Evolutionary conservation across 495 filamentous ascomycete species (phyloP).

Genomic region (Xylaria venustula): DNA sequence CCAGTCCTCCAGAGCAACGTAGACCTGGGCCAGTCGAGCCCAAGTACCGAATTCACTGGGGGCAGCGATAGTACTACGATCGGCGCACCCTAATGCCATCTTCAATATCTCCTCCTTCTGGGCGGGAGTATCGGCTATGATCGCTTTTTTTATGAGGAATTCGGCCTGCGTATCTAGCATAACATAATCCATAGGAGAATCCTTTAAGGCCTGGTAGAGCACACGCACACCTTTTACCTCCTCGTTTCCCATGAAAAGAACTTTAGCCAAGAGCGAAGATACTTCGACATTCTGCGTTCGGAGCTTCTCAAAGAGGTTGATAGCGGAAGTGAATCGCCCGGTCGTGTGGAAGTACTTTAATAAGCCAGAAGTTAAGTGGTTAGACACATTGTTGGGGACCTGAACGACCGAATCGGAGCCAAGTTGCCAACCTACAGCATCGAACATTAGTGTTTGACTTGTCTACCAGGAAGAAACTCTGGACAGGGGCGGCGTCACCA

Average conservation of each 20-base stretch:
- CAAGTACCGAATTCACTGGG: slow-evolving; percentile 97
- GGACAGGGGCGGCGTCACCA: slow-evolving; percentile 13
- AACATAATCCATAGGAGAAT: slow-evolving; percentile 94
- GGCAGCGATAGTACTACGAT: slow-evolving; percentile 88
- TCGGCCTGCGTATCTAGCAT: slow-evolving; percentile 89
- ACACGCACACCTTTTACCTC: slow-evolving; percentile 91
- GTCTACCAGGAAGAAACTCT: background rate
- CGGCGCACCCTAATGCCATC: slow-evolving; percentile 89
- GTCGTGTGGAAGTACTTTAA: slow-evolving; percentile 97
- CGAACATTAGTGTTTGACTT: slow-evolving; percentile 5
- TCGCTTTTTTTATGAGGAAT: slow-evolving; percentile 86
- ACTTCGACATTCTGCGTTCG: slow-evolving; percentile 88
- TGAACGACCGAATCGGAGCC: slow-evolving; percentile 97
- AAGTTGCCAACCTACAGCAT: slow-evolving; percentile 74
- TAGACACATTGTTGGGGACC: slow-evolving; percentile 95
- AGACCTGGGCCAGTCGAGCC: slow-evolving; percentile 90
- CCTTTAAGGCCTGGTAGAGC: slow-evolving; percentile 81
- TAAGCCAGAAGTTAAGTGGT: slow-evolving; percentile 86
- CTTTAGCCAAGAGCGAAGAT: slow-evolving; percentile 84
- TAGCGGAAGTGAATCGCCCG: slow-evolving; percentile 89
- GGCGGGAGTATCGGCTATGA: slow-evolving; percentile 43
- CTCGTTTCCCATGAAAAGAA: slow-evolving; percentile 89
- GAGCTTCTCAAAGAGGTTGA: slow-evolving; percentile 97
- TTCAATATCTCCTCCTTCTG: slow-evolving; percentile 58
- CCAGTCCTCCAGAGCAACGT: slow-evolving; percentile 90